Evolutionary conservation across 371 early-diverging fungal genomes (phyloP).

Genomic region (Fennellomyces sp.): DNA sequence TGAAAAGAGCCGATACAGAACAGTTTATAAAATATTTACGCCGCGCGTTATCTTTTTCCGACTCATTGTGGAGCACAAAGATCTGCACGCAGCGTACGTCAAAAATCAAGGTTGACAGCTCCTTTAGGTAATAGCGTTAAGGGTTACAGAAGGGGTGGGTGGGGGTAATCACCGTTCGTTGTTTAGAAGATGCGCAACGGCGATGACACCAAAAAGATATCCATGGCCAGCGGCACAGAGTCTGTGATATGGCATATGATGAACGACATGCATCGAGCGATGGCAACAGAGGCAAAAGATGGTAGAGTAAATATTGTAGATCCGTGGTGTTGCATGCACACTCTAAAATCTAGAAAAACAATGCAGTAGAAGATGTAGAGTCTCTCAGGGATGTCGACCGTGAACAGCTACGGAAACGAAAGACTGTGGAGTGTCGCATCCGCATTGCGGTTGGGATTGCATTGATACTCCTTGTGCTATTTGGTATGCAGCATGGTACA

Average conservation of each 20-base stretch:
- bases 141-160: no score
- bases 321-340: neutral
- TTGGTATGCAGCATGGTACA: no score
- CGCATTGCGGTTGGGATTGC: neutral
- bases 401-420: neutral
- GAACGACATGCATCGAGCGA: conserved; percentile 13
- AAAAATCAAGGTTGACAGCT: no score
- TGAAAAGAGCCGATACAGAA: no score
- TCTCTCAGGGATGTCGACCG: neutral
- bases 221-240: conserved; percentile 12
- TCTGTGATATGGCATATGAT: conserved; percentile 15
- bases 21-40: no score
- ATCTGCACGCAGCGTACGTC: no score
- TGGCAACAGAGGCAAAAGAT: neutral
- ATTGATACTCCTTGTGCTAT: conserved; percentile 2
- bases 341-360: neutral
- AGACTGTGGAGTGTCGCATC: neutral
- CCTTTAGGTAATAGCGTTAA: no score
- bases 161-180: no score
- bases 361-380: neutral
- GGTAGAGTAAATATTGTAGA: neutral
- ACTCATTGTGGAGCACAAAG: no score
- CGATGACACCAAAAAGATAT: conserved; percentile 9
- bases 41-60: no score
- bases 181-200: no score